Evolutionary conservation across 2,329 filamentous ascomycete species (phyloP), one percentile per base, ranked within the genome.

Genomic region (Tolypocladium amazonense): DNA sequence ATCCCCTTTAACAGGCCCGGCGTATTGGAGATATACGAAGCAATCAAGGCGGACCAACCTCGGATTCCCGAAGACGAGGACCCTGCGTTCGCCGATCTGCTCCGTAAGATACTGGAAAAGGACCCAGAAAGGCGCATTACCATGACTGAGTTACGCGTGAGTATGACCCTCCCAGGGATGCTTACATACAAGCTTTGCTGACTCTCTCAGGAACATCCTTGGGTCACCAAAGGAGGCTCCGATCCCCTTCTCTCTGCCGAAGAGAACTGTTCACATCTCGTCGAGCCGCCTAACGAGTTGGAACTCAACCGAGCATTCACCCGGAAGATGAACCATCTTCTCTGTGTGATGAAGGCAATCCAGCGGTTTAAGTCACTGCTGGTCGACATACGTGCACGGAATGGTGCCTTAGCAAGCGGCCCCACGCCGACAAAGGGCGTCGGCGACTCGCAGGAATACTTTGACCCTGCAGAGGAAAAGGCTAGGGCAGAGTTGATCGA

Each of bases 261-360:
- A 64, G 92, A 97, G 69, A 99, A 99, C 66, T 95, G 90, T 52
- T 84, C 88, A 14, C 82, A 92, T 64, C 77, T 91, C 20, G 80
- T 97, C 38, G 90, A 92, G 62, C 84, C 87, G 6, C 93, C 93
- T 0, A 97, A 93, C 60, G 89, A 94, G 66, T 86, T 92, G 59
- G 94, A 99, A 74, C 84, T 97, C 69, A 91, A 91, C 67, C 86
- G 88, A 64, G 94, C 94, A 18, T 95, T 97, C 64, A 97, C 94
- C 3, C 85, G 84, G 30, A 95, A 92, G 69, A 92, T 97, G 82
- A 87, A 87, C 61, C 88, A 94, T 69, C 80, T 97, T 2, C 79
- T 97, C 60, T 90, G 87, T 58, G 90, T 97, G 65, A 89, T 97
- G 79, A 94, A 90, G 83, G 94, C 92, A 4, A 93, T 95, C 47